Evolutionary conservation across 2,329 filamentous ascomycete species (phyloP), one percentile per base, ranked within the genome.

Genomic region (Westerdykella aurantiaca): DNA sequence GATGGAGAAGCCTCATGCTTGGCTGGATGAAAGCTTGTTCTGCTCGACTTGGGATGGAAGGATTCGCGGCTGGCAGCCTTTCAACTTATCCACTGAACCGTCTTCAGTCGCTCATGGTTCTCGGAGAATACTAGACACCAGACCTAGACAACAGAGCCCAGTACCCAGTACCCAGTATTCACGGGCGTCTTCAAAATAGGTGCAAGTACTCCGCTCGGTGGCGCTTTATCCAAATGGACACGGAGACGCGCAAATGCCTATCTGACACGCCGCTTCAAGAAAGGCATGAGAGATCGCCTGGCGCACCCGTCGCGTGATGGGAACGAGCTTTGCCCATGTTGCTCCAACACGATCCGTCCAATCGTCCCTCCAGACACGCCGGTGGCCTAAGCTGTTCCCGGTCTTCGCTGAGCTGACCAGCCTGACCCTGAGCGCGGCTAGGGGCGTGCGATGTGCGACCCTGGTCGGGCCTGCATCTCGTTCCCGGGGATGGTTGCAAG

Each of bases 151-250:
- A 33, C 31, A 5, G 31, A 33, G 5, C 31, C 14, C 31, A 14
- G 14, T 13, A 33, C 5, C 6, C 14, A n/a, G n/a, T n/a, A n/a
- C 31, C 31, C 3, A 16, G 3, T 11, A 35, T 6, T 5, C 11
- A 18, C 7, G n/a, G 5, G 13, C 33, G 6, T 34, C 12, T 14
- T 9, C 7, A 14, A 18, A 16, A 35, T 13, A 35, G 17, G 33
- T 14, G 13, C n/a, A 18, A 35, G 6, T 35, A 16, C 33, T 35
- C 33, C 17, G n/a, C n/a, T 35, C 33, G 33, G 33, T 18, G 38
- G 31, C 43, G 46, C 38, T 48, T 48, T 48, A 50, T 42, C 47
- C 43, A 51, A 37, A 50, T 46, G 42, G 41, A 12, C 39, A 43
- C 46, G 44, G 44, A 46, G 34, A 12, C 37, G 21, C 16, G 23